phyloP scores from a whole-genome alignment of 129 eudicot genomes.

The Cynara cardunculus region DNA sequence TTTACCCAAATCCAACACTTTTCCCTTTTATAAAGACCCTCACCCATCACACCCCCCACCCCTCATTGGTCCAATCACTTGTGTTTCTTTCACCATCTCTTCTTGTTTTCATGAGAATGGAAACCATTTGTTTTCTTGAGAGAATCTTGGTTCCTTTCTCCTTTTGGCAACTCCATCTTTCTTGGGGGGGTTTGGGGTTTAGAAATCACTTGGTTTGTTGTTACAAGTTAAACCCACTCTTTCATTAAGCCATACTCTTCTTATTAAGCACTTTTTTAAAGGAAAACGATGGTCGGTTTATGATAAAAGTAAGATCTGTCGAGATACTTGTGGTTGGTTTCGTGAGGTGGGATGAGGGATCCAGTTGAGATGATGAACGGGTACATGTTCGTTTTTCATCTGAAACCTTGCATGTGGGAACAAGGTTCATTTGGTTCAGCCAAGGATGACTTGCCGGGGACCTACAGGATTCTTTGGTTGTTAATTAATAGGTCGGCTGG shows the following conservation, averaged over 20 bases:
- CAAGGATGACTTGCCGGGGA: conserved; percentile 90
- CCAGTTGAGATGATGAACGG: background rate
- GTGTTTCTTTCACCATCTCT: conserved; percentile 14
- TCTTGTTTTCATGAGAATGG: conserved; percentile 32
- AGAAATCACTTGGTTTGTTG: background rate
- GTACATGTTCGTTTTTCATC: conserved; percentile 31
- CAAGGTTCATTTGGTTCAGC: conserved; percentile 50
- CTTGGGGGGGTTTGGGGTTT: background rate
- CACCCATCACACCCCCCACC: conserved; percentile 16
- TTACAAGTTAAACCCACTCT: background rate
- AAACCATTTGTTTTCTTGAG: conserved; percentile 33
- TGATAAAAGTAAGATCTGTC: background rate
- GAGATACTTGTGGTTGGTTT: background rate
- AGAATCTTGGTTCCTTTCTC: conserved; percentile 41
- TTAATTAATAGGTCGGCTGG: conserved; percentile 17
- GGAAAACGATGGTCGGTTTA: background rate
- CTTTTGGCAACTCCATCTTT: conserved; percentile 30
- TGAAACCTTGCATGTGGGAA: conserved; percentile 63
- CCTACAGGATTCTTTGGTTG: background rate
- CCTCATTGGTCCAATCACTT: conserved; percentile 32
- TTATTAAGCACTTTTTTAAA: background rate
- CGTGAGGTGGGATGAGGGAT: background rate
- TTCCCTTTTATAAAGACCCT: conserved; percentile 27
- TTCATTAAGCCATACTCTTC: background rate
- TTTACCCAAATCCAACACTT: conserved; percentile 33